phyloP scores from a whole-genome alignment of 2,329 filamentous ascomycete genomes.

The Ophiostoma piceae region DNA sequence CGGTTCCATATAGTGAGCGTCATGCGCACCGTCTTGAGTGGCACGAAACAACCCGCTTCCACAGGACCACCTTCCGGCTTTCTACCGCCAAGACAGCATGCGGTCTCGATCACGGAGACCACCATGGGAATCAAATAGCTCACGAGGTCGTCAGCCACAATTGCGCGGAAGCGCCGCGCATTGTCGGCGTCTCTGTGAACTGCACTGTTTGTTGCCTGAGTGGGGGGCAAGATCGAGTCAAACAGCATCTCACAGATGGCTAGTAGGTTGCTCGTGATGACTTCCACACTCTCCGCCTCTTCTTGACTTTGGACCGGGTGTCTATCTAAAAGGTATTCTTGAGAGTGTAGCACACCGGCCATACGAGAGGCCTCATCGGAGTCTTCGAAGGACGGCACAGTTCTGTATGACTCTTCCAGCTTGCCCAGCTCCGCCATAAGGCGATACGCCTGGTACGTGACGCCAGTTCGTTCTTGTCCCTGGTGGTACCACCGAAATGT shows the following conservation, averaged over 20 bases:
- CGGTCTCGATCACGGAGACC: constrained; percentile 19
- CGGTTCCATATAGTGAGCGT: neutral
- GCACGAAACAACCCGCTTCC: constrained; percentile 15
- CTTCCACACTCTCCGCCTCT: neutral
- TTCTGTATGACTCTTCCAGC: neutral
- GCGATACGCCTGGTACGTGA: neutral
- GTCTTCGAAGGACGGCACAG: neutral
- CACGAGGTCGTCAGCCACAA: constrained; percentile 23
- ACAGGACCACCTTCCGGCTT: constrained; percentile 8
- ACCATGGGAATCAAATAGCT: constrained; percentile 22
- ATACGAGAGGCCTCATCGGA: neutral
- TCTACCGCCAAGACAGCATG: constrained; percentile 23
- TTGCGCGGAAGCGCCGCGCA: constrained; percentile 11
- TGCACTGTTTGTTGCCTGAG: neutral
- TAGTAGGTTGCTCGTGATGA: neutral
- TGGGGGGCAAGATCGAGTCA: neutral
- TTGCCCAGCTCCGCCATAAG: neutral
- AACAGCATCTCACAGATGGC: neutral
- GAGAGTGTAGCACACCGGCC: neutral
- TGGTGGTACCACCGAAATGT: constrained; percentile 7
- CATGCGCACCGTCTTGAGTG: constrained; percentile 8
- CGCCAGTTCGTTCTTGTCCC: neutral
- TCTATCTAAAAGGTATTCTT: neutral
- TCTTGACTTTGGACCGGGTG: neutral
- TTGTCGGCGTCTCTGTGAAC: neutral